phyloP scores from a whole-genome alignment of 176 grass and related monocot genomes.

The Stipa capillata region DNA sequence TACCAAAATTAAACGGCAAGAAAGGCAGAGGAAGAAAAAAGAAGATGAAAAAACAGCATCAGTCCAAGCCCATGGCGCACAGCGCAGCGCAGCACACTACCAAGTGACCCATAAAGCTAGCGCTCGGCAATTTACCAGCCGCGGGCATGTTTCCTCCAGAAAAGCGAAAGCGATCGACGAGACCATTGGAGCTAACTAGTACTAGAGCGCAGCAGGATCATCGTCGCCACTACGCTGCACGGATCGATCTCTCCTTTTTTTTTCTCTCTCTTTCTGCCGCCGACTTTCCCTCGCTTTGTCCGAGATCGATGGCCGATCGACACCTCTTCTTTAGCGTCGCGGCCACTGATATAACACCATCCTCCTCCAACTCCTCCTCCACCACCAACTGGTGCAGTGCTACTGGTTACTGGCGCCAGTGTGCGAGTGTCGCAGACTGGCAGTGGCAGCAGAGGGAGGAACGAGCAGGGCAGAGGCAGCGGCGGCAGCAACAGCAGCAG shows the following conservation, averaged over 20 bases:
- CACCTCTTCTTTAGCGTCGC: conserved; percentile 18
- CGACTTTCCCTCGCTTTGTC: conserved; percentile 21
- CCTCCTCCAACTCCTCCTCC: neutral
- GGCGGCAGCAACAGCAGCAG: conserved; percentile 19
- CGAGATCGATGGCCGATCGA: conserved; percentile 47
- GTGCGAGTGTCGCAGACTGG: neutral
- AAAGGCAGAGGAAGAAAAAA: neutral
- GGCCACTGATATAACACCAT: conserved; percentile 7
- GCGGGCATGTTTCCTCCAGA: neutral
- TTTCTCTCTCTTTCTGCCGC: conserved; percentile 30
- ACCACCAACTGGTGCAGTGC: neutral
- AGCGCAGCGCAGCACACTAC: neutral
- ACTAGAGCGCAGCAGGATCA: neutral
- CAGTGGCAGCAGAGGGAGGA: too few relatives aligned
- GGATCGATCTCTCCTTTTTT: neutral
- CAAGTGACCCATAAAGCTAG: neutral
- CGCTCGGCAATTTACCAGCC: neutral
- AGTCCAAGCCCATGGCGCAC: neutral
- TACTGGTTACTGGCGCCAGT: neutral
- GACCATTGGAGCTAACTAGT: too few relatives aligned
- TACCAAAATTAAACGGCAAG: conserved; percentile 48
- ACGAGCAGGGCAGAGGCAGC: neutral
- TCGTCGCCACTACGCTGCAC: neutral
- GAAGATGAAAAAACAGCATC: neutral
- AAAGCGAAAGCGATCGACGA: too few relatives aligned